Base-by-base conservation (phyloP, 1,284 basidiomycete genomes). In the Meripilus lineatus region DNA sequence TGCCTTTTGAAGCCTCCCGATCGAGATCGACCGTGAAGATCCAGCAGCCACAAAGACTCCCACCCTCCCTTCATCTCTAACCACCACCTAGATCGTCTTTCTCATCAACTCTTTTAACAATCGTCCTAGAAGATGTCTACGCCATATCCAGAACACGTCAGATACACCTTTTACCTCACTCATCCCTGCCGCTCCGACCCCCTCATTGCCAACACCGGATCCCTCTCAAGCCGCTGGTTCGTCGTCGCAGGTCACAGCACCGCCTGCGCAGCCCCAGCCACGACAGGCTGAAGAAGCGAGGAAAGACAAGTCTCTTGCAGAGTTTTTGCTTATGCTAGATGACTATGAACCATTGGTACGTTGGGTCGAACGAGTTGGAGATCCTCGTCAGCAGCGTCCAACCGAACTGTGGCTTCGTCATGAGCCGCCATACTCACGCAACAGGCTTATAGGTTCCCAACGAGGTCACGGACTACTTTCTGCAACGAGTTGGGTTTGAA, bases 391-490 rank as follows among this genome's bases (percentile, higher is more conserved):
- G 15, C 2, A 30, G 10, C 10, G 10, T 30, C 10, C 28, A 30
- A 30, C 10, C 10, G 28, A 10, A 30, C 28, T 30, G 28, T 30
- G 28, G n/a, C 28, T 30, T 10, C 10, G n/a, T 18, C 18, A 13
- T 18, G 17, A 8, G 8, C 34, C 34, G 8, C 11, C 34, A 18
- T 18, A 18, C 18, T 8, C 11, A 35, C 11, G 34, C 18, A 8
- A 22, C 28, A 15, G 21, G 5, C n/a, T 34, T 13, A 24, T 59
- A 96, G 92, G 93, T 99, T 54, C 96, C 96, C 2, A 96, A 95
- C 62, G 93, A 99, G 64, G 93, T 99, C 13, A 96, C 95, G 3
- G 93, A 97, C 59, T 97, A 95, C 66, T 99, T 97, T 67, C 79
- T 99, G 8, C 93, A 99, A 65, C 77, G 86, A 48, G 90, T 94